Evolutionary conservation across 2,329 filamentous ascomycete species (phyloP), one percentile per base, ranked within the genome.

Genomic region (Aspergillus chevalieri): DNA sequence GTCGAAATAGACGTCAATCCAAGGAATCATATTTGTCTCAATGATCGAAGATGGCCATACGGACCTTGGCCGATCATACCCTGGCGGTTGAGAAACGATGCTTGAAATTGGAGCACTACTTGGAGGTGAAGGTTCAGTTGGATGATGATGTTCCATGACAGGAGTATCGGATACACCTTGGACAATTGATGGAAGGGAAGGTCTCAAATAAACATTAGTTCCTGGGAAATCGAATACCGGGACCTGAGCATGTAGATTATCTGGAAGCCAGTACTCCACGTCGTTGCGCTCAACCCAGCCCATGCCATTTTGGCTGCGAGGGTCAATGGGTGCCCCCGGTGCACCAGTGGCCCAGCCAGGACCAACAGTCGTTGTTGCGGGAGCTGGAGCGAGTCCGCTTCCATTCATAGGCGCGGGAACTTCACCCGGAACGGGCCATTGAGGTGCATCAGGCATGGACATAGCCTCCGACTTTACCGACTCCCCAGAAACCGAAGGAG

Each of bases 1-100:
- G 46, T 73, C 71, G 51, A 74, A 74, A 49, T 72, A 74, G 3
- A 74, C 69, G 41, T 74, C 70, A 15, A 74, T 64, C 66, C 66
- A 69, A 3, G 65, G 66, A 21, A 69, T 65, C 65, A 74, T 64
- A 19, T 68, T 72, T 1, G 65, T 65, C 50, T 74, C 71, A 39
- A 62, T 65, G 47, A 74, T 71, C 5, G 58, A 65, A 1, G 60
- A 43, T 2, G 70, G 71, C 71, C 71, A 74, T 34, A 66, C 56
- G 24, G 66, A 59, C 7, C 57, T 58, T 44, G 12, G 48, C 14
- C 54, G 60, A 43, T 47, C 60, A 41, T 51, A 61, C 12, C 52
- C 53, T 15, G 56, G 56, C 6, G 52, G 54, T 22, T 58, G 48
- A 22, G 58, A 51, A 9, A 52, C 51, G 12, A 57, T 48, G 12